These are phyloP conservation scores for Trichoderma afroharzianum DNA, from an alignment of 2,329 filamentous ascomycete species.

Conservation along the genomic window DNA sequence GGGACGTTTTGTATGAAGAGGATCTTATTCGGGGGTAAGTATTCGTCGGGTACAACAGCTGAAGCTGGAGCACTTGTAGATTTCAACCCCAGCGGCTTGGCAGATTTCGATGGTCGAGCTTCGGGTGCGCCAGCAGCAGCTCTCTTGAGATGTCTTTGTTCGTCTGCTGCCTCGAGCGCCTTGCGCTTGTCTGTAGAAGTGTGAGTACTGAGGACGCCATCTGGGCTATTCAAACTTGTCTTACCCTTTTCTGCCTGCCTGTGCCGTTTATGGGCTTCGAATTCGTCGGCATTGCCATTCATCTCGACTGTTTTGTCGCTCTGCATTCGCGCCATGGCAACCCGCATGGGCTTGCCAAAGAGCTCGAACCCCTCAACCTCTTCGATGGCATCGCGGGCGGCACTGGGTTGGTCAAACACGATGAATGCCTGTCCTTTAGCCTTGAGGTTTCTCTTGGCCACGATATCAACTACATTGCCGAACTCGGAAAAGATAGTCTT, in stretches of 20 bases:
- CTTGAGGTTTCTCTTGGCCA: conserved; percentile 85
- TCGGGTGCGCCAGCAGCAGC: conserved; percentile 45
- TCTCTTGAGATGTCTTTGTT: conserved; percentile 72
- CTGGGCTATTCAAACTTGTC: conserved; percentile 18
- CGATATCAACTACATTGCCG: conserved; percentile 77
- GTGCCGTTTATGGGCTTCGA: conserved; percentile 81
- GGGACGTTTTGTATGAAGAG: conserved; percentile 92
- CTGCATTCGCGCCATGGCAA: conserved; percentile 75
- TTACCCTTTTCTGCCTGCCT: conserved; percentile 86
- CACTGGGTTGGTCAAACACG: conserved; percentile 78
- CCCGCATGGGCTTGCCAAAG: conserved; percentile 84
- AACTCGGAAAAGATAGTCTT: conserved; percentile 81
- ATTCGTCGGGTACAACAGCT: conserved; percentile 90
- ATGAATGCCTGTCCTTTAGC: conserved; percentile 95
- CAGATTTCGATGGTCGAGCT: conserved; percentile 63
- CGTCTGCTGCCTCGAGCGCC: conserved; percentile 74
- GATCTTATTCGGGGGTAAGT: conserved; percentile 94
- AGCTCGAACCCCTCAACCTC: conserved; percentile 90
- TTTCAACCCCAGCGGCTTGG: conserved; percentile 63
- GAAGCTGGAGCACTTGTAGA: conserved; percentile 64
- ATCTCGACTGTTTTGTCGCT: conserved; percentile 84
- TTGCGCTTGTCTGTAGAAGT: conserved; percentile 62
- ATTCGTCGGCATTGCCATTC: conserved; percentile 71
- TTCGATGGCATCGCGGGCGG: conserved; percentile 77
- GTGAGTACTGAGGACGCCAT: background rate